Evolutionary conservation across 257 asterid species (phyloP).

Genomic region (Anisodus tanguticus): DNA sequence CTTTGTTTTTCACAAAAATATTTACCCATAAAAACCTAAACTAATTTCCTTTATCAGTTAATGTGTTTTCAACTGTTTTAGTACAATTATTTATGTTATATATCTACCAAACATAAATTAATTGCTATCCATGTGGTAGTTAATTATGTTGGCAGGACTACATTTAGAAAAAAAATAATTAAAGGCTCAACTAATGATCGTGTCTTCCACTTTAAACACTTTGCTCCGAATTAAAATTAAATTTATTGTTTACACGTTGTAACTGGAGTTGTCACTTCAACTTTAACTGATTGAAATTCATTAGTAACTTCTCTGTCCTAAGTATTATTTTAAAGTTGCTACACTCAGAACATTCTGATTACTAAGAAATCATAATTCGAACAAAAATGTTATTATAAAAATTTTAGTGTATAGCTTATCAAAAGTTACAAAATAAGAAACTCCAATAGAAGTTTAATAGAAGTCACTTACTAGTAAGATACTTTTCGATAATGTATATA

Average conservation of each 20-base stretch:
- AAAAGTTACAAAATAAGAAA: neutral
- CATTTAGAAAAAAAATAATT: neutral
- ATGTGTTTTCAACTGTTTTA: neutral
- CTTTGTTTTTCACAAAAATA: slow-evolving; percentile 23
- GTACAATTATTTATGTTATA: neutral
- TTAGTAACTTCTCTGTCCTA: slow-evolving; percentile 16
- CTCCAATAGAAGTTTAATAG: neutral
- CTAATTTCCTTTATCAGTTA: neutral
- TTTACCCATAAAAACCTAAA: neutral
- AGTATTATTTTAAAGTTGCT: neutral
- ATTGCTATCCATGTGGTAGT: slow-evolving; percentile 17
- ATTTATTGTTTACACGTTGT: neutral
- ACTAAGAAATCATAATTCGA: neutral
- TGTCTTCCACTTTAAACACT: slow-evolving; percentile 21
- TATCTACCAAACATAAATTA: slow-evolving; percentile 23
- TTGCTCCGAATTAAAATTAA: neutral
- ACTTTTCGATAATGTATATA: neutral
- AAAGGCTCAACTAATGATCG: slow-evolving; percentile 18
- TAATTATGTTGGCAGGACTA: slow-evolving; percentile 21
- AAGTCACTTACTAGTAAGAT: no score
- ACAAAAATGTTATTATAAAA: neutral
- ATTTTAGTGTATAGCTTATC: neutral
- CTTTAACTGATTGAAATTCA: neutral
- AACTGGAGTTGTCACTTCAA: slow-evolving; percentile 6
- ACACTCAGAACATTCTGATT: neutral